Evolutionary conservation across 371 early-diverging fungal genomes (phyloP), one percentile per base, ranked within the genome.

Genomic region (Circinella minor): DNA sequence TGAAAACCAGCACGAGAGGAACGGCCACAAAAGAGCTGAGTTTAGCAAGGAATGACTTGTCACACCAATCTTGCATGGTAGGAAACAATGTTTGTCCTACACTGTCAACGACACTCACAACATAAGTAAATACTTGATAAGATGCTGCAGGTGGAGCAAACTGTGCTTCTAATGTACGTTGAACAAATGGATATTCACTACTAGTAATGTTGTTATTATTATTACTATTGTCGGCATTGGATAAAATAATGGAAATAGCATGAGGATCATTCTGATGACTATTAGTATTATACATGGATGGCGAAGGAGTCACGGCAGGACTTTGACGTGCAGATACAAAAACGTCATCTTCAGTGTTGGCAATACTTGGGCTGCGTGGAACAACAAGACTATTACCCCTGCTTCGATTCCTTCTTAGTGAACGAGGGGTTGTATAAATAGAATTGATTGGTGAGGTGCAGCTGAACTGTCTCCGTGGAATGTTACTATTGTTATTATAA

Each of bases 1-100:
- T 85, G 48, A 91, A 77, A 1, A 89, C 17, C 6, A 91, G 65
- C 0, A 86, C 84, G 38, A 88, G 72, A 0, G 91, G 91, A 0
- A 79, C 68, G 10, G 88, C 87, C 1, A 86, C 73, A 18, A 89
- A 49, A 0, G 89, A 77, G 66, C 81, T 84, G 20, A 86, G 61
- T 55, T 80, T 85, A 20, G 84, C 77, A 57, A 81, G 80, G 0
- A 71, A 20, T 0, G 86, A 75, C 47, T 90, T 89, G 8, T 81
- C 55, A 1, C 64, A 20, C 86, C 88, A 90, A 14, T 78, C 82
- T 51, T 84, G 73, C 5, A 89, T 64, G 0, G 87, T 88, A 1
- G 90, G 89, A 48, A 91, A 87, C 11, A 90, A 72, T 5, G 71
- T 66, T 36, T 64, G 70, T 47, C 67, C 51, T 4, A 69, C 51